Conservation (phyloP, 352 stramenopile genomes). For the Pythium dissotocum region DNA sequence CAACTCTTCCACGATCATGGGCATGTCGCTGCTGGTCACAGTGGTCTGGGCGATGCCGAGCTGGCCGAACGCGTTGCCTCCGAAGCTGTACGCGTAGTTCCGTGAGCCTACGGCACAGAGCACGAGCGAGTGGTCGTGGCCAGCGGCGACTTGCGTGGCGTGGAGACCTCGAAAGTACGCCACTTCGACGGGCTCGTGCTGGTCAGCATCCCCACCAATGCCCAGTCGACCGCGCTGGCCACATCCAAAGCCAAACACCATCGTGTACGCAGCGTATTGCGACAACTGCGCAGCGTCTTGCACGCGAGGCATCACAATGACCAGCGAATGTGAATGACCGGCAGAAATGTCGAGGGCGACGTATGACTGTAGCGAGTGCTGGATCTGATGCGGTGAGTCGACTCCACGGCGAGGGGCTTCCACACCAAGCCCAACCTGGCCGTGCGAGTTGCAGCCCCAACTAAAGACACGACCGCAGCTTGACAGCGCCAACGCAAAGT, state of each 20-base stretch:
- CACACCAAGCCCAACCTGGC: conserved; percentile 56
- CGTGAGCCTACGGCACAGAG: conserved; percentile 40
- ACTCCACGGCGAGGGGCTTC: not conserved
- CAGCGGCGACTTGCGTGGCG: conserved; percentile 41
- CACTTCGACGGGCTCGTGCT: conserved; percentile 39
- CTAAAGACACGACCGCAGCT: conserved; percentile 41
- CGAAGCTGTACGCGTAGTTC: conserved; percentile 72
- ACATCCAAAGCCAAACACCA: conserved; percentile 58
- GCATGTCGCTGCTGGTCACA: conserved; percentile 51
- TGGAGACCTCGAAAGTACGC: conserved; percentile 65
- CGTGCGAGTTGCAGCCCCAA: conserved; percentile 60
- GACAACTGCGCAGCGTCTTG: not conserved
- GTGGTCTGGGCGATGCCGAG: conserved; percentile 46
- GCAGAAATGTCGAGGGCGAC: conserved; percentile 45
- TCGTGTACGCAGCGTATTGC: conserved; percentile 27
- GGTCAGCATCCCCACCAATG: conserved; percentile 42
- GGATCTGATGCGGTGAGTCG: conserved; percentile 32
- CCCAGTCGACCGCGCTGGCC: conserved; percentile 51
- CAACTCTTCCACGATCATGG: conserved; percentile 58
- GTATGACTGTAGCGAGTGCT: conserved; percentile 29
- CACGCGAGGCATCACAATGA: conserved; percentile 27
- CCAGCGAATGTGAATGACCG: conserved; percentile 51
- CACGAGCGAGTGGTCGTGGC: conserved; percentile 68
- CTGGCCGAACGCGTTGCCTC: conserved; percentile 64
- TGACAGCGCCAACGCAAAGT: conserved; percentile 60